Base-by-base conservation (phyloP, 305 asterid species). In the Euphrasia arctica region DNA sequence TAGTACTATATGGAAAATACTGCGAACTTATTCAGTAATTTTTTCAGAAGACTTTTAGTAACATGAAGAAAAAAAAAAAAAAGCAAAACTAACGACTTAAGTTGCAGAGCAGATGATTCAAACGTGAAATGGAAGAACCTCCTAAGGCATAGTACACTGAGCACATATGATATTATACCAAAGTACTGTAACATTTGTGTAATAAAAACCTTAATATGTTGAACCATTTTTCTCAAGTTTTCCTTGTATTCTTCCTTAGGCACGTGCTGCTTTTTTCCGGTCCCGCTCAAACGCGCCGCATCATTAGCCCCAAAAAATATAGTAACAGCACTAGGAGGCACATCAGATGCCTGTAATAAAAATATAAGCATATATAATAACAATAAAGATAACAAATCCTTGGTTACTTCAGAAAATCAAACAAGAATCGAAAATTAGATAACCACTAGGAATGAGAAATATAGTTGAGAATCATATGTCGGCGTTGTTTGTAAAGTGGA, bases 251-350 rank as follows among this genome's bases (percentile, higher is more conserved):
- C 98, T 70, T 85, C 85, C 28, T 85, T 54, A 10, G 98, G 93
- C 41, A 91, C 93, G 63, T 89, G 97, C 74, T 87, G 95, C 77
- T 75, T 83, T 79, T 79, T 86, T 59, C 95, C 84, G 14, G 89
- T 82, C 61, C 84, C 87, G 49, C 79, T 85, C 47, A 75, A 64
- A 18, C 78, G 85, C 48, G 97, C 96, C 39, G 98, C 97, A 64
- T 87, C 98, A 68, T 89, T 91, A 72, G 96, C 97, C 70, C 98
- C 97, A 50, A 91, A 91, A 66, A 89, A 89, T 63, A 91, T 72
- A 58, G 95, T 89, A 57, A 75, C 83, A 66, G 86, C 95, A 36
- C 72, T 66, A 60, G 92, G 97, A 71, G 86, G 85, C 25, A 73
- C 61, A 60, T 58, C 74, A 62, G 81, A 73, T 69, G 65, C 93